Evolutionary conservation across 768 basidiomycete genomes (phyloP).

Genomic region (Hypholoma sublateritium): DNA sequence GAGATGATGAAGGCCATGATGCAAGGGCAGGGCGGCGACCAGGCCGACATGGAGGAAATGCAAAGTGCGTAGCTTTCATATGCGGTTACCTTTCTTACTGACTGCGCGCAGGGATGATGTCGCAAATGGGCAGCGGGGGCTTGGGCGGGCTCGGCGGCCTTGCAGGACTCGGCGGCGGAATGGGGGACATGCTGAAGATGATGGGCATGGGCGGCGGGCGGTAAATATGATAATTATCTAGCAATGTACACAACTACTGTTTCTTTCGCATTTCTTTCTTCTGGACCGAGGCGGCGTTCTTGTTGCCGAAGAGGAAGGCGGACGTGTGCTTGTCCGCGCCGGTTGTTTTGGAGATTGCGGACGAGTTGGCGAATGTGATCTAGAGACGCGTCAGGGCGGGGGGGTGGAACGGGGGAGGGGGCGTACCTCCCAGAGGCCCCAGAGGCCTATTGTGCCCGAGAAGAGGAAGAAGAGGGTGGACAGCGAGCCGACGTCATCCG

Average conservation of each 20-base stretch:
- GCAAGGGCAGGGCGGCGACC: conserved; percentile 90
- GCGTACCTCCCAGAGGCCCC: conserved; percentile 70
- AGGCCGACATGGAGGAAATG: conserved; percentile 93
- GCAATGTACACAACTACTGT: conserved; percentile 10
- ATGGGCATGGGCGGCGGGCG: conserved; percentile 72
- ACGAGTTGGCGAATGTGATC: conserved; percentile 63
- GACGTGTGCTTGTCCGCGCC: conserved; percentile 85
- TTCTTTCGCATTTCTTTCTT: conserved; percentile 57
- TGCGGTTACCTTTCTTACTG: neutral
- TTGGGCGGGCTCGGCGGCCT: conserved; percentile 60
- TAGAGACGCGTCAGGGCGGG: conserved; percentile 21
- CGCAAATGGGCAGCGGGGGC: conserved; percentile 77
- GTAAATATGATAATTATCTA: conserved; percentile 12
- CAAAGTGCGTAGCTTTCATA: conserved; percentile 54
- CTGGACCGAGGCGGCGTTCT: conserved; percentile 57
- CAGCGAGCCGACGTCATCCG: conserved; percentile 54
- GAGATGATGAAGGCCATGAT: conserved; percentile 99
- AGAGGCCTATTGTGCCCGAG: conserved; percentile 53
- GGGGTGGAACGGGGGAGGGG: conserved; percentile 2
- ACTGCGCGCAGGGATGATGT: conserved; percentile 72
- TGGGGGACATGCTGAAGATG: conserved; percentile 85
- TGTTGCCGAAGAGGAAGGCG: conserved; percentile 78
- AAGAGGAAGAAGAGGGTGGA: conserved; percentile 49
- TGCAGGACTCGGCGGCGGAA: conserved; percentile 53
- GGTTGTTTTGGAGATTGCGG: conserved; percentile 63